Base-by-base conservation (phyloP, 495 filamentous ascomycete genomes). In the Daldinia bambusicola region DNA sequence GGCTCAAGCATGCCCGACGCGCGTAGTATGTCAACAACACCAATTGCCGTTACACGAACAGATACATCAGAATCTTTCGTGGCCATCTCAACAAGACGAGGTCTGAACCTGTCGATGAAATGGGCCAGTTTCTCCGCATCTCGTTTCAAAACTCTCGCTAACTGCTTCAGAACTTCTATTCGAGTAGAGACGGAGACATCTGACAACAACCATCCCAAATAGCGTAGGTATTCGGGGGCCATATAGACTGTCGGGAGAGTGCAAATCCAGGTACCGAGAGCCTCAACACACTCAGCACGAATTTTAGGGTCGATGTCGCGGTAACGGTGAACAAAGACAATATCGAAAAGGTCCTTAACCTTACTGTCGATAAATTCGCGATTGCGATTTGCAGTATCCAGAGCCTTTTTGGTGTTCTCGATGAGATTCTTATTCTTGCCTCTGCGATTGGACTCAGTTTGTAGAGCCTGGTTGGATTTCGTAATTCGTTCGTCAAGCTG, bases 171-270 rank as follows among this genome's bases (percentile, higher is more conserved):
- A 10, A 93, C 91, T 72, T 94, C 93, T 12, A 88, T 81, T 48
- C 95, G 85, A 1, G 90, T 92, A 6, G 87, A 83, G 2, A 88
- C 80, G 41, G 87, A 82, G 1, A 87, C 80, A 77, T 99, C 95
- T 2, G 94, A 94, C 26, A 99, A 84, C 64, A 95, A 89, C 95
- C 95, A 99, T 41, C 95, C 95, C 10, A 98, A 84, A 73, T 99
- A 98, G 36, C 95, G 91, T 45, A 98, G 83, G 76, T 97, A 96
- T 66, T 88, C 84, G 3, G 91, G 91, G 63, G 97, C 90, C 77
- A 97, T 92, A 81, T 97, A 98, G 55, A 91, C 84, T 43, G 94
- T 91, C 6, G 93, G 91, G 40, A 95, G 88, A 14, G 85, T 88
- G 69, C 87, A 85, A 72, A 98, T 93, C 95, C 95, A 99, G 34